Evolutionary conservation across 257 asterid species (phyloP), one percentile per base, ranked within the genome.

Genomic region (Forsythia viridissima): DNA sequence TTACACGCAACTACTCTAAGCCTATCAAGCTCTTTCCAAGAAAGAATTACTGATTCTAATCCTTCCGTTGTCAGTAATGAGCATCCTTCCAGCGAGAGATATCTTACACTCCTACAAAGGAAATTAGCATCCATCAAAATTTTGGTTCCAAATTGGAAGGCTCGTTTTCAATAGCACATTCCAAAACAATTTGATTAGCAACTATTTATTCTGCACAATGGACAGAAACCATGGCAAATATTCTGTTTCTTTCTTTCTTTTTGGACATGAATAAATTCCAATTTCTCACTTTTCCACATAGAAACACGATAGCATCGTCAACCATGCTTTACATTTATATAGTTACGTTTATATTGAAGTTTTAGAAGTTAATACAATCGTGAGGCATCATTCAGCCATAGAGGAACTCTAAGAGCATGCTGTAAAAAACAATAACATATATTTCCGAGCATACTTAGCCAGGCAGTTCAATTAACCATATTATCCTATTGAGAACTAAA

Each of bases 1-100:
- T 90, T 93, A 86, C 99, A 93, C 0, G 98, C 89, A 78, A 87
- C 85, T 76, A 96, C 98, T 80, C 86, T 91, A 77, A 96, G 97
- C 86, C 97, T 84, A 70, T 79, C 84, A 30, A 96, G 92, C 77
- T 87, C 91, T 86, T 85, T 87, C 98, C 97, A 96, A 46, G 93
- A 90, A 80, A 91, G 94, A 81, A 96, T 76, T 51, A 92, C 91
- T 4, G 87, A 82, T 80, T 92, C 98, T 84, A 96, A 86, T 67
- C 97, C 97, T 84, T 84, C 92, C 15, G 91, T 91, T 2, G 99
- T 96, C 75, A 96, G 88, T 72, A 90, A 87, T 3, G 98, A 96
- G 85, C 98, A 93, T 81, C 98, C 97, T 83, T 92, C 92, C 81
- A 96, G 89, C 10, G 97, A 91, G 70, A 96, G 85, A 73, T 87